These are phyloP conservation scores for Populus tomentosa DNA, from an alignment of 441 rosid species.

Conservation along the genomic window DNA sequence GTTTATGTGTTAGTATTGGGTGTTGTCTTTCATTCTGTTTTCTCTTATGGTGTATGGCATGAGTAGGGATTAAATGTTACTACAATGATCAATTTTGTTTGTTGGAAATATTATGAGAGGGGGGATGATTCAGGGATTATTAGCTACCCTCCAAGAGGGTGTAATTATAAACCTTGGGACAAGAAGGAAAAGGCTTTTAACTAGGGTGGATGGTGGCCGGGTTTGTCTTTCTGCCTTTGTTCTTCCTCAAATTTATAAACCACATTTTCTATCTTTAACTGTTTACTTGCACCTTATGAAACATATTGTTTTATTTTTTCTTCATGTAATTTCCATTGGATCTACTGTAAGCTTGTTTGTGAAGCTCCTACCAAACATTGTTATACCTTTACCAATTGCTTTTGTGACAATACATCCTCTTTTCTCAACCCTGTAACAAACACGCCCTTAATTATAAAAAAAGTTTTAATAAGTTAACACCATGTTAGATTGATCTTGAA, in stretches of 20 bases:
- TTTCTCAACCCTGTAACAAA: background rate
- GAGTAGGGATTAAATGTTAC: background rate
- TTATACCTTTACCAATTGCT: background rate
- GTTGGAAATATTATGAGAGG: background rate
- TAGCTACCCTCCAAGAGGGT: background rate
- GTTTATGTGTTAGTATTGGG: background rate
- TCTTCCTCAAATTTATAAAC: background rate
- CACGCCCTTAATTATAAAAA: background rate
- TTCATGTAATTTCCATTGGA: background rate
- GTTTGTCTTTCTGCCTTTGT: background rate
- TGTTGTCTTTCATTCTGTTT: background rate
- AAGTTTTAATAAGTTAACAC: background rate
- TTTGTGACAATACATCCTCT: background rate
- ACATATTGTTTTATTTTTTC: background rate
- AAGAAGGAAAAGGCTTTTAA: background rate
- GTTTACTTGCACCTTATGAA: background rate
- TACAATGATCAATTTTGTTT: background rate
- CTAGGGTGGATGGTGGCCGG: background rate
- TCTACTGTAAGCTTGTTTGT: background rate
- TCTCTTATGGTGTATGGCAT: background rate
- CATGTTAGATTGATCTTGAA: background rate
- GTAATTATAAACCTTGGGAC: background rate
- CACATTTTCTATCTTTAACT: background rate
- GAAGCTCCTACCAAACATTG: background rate
- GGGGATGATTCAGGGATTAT: background rate